These are phyloP conservation scores for Amylostereum areolatum DNA, from an alignment of 1,284 basidiomycete genomes.

Conservation along the genomic window DNA sequence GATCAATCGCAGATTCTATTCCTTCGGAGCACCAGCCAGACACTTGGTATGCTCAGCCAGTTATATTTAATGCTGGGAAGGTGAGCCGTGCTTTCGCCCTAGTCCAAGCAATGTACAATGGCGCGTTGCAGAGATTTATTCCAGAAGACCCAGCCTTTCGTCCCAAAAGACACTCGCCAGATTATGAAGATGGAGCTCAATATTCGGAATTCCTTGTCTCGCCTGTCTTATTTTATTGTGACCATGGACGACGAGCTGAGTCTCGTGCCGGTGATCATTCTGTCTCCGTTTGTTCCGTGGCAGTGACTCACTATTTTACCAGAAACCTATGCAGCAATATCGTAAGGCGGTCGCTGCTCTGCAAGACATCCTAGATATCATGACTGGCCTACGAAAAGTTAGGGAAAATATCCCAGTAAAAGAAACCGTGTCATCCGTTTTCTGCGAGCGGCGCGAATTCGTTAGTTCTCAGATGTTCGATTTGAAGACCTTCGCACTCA, in stretches of 20 bases:
- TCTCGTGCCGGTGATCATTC: conserved; percentile 37
- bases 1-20: conserved; percentile 34
- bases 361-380: conserved; percentile 38
- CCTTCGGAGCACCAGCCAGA: conserved; percentile 34
- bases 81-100: conserved; percentile 20
- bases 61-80: conserved; percentile 41
- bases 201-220: conserved; percentile 34
- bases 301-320: neutral
- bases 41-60: conserved; percentile 34
- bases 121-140: conserved; percentile 30
- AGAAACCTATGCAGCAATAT: conserved; percentile 47
- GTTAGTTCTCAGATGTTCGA: conserved; percentile 21
- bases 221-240: conserved; percentile 31
- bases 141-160: conserved; percentile 22
- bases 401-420: conserved; percentile 42
- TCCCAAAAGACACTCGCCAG: conserved; percentile 28
- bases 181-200: conserved; percentile 36
- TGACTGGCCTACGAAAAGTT: conserved; percentile 42
- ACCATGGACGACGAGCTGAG: conserved; percentile 47
- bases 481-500: neutral
- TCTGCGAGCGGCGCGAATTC: conserved; percentile 39
- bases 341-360: conserved; percentile 31
- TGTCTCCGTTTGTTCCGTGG: neutral
- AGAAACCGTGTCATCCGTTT: conserved; percentile 36
- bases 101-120: conserved; percentile 1